Evolutionary conservation across 2,329 filamentous ascomycete species (phyloP).

Genomic region (Anthostomella pinea): DNA sequence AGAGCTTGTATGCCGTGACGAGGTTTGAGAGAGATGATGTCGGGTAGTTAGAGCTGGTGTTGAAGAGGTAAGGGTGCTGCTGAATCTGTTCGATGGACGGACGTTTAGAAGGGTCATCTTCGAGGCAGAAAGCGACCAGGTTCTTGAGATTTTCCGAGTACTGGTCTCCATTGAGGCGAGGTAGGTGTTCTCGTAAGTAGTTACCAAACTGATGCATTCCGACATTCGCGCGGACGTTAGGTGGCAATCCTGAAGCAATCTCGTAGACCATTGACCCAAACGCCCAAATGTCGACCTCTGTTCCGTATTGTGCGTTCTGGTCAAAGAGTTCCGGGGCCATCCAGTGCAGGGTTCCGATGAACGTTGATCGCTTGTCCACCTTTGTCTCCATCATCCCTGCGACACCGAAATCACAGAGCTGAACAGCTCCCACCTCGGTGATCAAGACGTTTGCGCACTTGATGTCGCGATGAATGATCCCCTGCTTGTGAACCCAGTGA

Average conservation of each 20-base stretch:
- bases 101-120: constrained; percentile 64
- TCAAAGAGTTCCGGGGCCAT: constrained; percentile 81
- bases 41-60: constrained; percentile 62
- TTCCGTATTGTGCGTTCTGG: constrained; percentile 62
- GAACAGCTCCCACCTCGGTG: constrained; percentile 71
- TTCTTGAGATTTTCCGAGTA: constrained; percentile 68
- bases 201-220: constrained; percentile 51
- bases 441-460: constrained; percentile 79
- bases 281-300: constrained; percentile 79
- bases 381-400: constrained; percentile 74
- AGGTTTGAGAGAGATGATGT: constrained; percentile 61
- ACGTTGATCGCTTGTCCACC: constrained; percentile 73
- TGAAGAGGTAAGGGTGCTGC: constrained; percentile 64
- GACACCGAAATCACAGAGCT: constrained; percentile 83
- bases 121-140: constrained; percentile 70
- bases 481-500: constrained; percentile 64
- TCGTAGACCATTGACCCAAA: constrained; percentile 80
- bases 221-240: constrained; percentile 59
- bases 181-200: constrained; percentile 59
- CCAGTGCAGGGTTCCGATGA: constrained; percentile 82
- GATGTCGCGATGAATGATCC: constrained; percentile 69
- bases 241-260: constrained; percentile 74
- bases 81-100: constrained; percentile 69
- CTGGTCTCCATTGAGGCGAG: constrained; percentile 66
- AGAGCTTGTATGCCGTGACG: constrained; percentile 69